Evolutionary conservation across 2,329 filamentous ascomycete species (phyloP), one percentile per base, ranked within the genome.

Genomic region (Blumeria hordei): DNA sequence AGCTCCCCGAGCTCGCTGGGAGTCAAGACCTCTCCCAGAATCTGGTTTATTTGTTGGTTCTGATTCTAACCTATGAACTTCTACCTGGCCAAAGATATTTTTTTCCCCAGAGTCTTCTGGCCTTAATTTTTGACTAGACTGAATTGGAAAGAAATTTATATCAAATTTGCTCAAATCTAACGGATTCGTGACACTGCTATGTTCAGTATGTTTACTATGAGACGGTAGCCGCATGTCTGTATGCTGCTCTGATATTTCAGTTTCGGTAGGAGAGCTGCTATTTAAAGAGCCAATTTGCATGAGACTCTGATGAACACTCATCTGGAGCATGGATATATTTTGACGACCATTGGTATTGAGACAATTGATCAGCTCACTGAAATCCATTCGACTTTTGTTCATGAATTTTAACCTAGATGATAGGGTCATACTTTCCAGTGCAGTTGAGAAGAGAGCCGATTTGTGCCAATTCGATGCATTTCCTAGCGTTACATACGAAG

Each of bases 291-390:
- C 47, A 50, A 3, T 32, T 10, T 10, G 12, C 45, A 28, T 28
- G 16, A 28, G 10, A 3, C 59, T 58, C 34, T 63, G 57, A 51
- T 64, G 55, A 34, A 66, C 59, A 53, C 75, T 80, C 70, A 93
- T 78, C 56, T 79, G 75, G 51, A 94, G 71, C 57, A 81, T 80
- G 6, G 83, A 85, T 36, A 96, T 79, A 32, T 78, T 83, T 63
- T 88, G 86, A 57, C 79, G 83, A n/a, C 85, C 86, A 56, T 83
- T 80, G 34, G 78, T 74, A 60, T 87, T 88, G 54, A 93, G 69
- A 11, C 76, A 72, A 55, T 78, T 76, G 35, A 81, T 76, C 49
- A 90, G 68, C 53, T 79, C 74, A 41, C 75, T 73, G 49, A 92
- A 68, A 1, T 74, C 78, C 28, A 61, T 55, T 32, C 62, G 62